phyloP scores from a whole-genome alignment of 768 basidiomycete genomes.

The Gyrodon lividus region DNA sequence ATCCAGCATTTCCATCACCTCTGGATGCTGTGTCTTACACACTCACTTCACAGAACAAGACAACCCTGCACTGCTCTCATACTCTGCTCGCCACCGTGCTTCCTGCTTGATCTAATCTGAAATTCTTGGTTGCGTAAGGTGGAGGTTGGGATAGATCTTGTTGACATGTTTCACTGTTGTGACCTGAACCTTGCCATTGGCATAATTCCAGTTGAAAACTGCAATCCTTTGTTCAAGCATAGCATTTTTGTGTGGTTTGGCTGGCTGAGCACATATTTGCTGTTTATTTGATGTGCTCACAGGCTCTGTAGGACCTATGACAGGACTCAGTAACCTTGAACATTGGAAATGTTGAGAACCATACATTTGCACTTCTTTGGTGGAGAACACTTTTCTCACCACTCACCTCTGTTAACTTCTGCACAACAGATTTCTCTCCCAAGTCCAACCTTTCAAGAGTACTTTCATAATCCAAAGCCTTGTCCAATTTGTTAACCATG shows the following conservation, averaged over 20 bases:
- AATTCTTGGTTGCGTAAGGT: slow-evolving; percentile 35
- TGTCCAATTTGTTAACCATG: slow-evolving; percentile 18
- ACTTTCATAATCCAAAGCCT: slow-evolving; percentile 20
- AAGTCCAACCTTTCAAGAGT: slow-evolving; percentile 11
- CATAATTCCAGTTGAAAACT: neutral
- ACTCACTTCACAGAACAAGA: neutral
- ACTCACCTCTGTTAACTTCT: slow-evolving; percentile 1
- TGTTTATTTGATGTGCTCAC: neutral
- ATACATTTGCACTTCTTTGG: slow-evolving; percentile 2
- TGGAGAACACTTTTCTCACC: neutral
- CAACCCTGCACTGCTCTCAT: slow-evolving; percentile 4
- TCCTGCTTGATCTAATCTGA: slow-evolving; percentile 35
- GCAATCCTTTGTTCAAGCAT: neutral
- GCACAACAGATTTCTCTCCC: neutral
- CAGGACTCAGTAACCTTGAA: neutral
- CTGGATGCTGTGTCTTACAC: slow-evolving; percentile 32
- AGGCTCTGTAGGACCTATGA: neutral
- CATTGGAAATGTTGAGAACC: slow-evolving; percentile 1
- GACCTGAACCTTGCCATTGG: neutral
- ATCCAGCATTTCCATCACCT: slow-evolving; percentile 36
- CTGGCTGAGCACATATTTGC: neutral
- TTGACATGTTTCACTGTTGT: slow-evolving; percentile 33
- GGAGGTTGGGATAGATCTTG: slow-evolving; percentile 32
- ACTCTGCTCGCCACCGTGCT: slow-evolving; percentile 20
- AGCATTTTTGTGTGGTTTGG: neutral